Base-by-base conservation (phyloP, 176 grass and related monocot species). In the Neostapfia colusana region DNA sequence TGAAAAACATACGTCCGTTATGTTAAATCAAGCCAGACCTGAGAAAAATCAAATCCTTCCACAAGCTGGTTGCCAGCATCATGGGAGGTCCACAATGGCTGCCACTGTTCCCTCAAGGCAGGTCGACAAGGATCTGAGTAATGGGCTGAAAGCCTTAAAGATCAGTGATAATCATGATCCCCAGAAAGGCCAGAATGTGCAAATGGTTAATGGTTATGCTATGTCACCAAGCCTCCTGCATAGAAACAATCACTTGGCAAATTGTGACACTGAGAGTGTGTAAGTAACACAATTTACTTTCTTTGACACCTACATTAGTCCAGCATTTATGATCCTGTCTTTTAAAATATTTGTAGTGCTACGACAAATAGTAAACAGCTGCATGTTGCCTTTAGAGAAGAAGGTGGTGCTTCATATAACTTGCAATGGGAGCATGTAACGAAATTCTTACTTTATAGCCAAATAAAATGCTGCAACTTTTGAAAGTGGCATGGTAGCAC, bases 201-300 rank as follows among this genome's bases (percentile, higher is more conserved):
- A 68, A 53, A 72, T 26, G 17, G 79, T 63, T 26, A 84, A 89
- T 74, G 74, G 83, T 58, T 80, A 83, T 83, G 87, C 62, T 15
- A 83, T 95, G 83, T 99, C 95, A 72, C 95, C 95, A 37, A 99
- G 95, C 71, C 50, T 90, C 60, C 86, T 99, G 64, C 95, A 99
- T 73, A 86, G 85, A 54, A 90, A 79, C 37, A 94, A 74, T 49
- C 83, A 95, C 70, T 86, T 73, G 78, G 79, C 83, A 63, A 88
- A 80, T 63, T 86, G 76, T 63, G 83, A 91, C 57, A 89, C 85
- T 46, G 95, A 97, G 73, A 89, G 88, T 38, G 73, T 78, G 93
- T 97, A 97, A 93, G 90, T 89, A 86, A 48, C 80, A 64, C 35
- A 78, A 71, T 72, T 72, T 17, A 39, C 36, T 59, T 57, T 63